Conservation (phyloP, 164 flowering plant genomes). For the Euptelea pleiosperma region DNA sequence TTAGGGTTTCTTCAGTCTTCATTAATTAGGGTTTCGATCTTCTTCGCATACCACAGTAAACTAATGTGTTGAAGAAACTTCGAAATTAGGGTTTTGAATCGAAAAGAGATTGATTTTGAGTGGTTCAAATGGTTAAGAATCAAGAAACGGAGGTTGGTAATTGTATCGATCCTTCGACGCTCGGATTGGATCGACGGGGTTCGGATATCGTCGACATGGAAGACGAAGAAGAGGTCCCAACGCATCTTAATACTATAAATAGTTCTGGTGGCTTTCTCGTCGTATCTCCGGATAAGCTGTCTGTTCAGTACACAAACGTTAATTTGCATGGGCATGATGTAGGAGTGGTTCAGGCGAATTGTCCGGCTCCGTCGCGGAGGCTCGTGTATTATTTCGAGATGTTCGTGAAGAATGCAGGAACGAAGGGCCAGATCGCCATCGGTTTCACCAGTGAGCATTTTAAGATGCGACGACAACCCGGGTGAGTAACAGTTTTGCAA, state of each 20-base stretch:
- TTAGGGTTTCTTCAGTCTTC: neutral
- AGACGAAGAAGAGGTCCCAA: slow-evolving; percentile 46
- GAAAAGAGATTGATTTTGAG: neutral
- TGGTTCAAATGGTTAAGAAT: slow-evolving; percentile 19
- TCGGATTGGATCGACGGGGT: slow-evolving; percentile 18
- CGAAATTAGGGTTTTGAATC: neutral
- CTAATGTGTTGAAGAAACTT: neutral
- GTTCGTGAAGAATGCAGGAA: slow-evolving; percentile 73
- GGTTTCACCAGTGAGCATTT: slow-evolving; percentile 71
- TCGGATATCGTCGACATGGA: slow-evolving; percentile 21
- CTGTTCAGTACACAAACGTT: slow-evolving; percentile 64
- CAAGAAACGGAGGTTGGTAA: slow-evolving; percentile 25
- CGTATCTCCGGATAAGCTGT: slow-evolving; percentile 74
- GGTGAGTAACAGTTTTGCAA: slow-evolving; percentile 40
- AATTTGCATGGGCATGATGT: slow-evolving; percentile 88
- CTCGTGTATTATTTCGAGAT: slow-evolving; percentile 89
- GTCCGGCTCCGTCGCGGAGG: slow-evolving; percentile 67
- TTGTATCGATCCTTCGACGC: slow-evolving; percentile 32
- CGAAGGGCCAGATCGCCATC: slow-evolving; percentile 77
- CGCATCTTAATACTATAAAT: slow-evolving; percentile 77
- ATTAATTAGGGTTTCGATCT: neutral
- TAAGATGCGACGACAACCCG: slow-evolving; percentile 89
- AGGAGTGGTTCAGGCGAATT: slow-evolving; percentile 83
- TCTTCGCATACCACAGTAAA: neutral
- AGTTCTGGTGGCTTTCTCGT: slow-evolving; percentile 80